Conservation (phyloP, 345 rosid species). For the Eucalyptus erythrocorys region DNA sequence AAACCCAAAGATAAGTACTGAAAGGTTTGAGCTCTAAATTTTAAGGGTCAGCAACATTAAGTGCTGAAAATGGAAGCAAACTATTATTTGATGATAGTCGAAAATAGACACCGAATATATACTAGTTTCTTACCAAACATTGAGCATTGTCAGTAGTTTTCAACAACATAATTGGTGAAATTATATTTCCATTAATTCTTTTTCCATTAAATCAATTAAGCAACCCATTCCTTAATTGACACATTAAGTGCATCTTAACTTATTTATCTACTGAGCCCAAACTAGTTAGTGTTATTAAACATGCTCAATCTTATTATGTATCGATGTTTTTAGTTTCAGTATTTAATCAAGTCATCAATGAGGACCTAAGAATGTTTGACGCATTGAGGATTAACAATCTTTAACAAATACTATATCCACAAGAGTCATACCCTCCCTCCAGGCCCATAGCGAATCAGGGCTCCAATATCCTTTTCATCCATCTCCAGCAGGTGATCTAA, state of each 20-base stretch:
- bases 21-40: background rate
- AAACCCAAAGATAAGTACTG: background rate
- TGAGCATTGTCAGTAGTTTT: background rate
- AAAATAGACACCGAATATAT: background rate
- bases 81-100: background rate
- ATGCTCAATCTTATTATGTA: background rate
- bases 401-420: background rate
- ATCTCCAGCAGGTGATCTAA: conserved; percentile 79
- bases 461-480: conserved; percentile 93
- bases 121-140: background rate
- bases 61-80: background rate
- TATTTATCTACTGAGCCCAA: background rate
- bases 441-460: conserved; percentile 82
- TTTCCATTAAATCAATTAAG: background rate
- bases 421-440: conserved; percentile 70
- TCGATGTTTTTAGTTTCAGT: background rate
- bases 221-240: background rate
- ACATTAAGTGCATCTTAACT: background rate
- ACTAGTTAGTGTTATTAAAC: background rate
- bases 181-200: background rate
- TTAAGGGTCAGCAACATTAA: background rate
- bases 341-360: background rate
- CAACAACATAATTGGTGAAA: background rate
- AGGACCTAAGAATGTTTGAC: background rate
- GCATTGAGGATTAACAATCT: background rate